Conservation (phyloP, 331 rosid genomes). For the Dryas integrifolia region DNA sequence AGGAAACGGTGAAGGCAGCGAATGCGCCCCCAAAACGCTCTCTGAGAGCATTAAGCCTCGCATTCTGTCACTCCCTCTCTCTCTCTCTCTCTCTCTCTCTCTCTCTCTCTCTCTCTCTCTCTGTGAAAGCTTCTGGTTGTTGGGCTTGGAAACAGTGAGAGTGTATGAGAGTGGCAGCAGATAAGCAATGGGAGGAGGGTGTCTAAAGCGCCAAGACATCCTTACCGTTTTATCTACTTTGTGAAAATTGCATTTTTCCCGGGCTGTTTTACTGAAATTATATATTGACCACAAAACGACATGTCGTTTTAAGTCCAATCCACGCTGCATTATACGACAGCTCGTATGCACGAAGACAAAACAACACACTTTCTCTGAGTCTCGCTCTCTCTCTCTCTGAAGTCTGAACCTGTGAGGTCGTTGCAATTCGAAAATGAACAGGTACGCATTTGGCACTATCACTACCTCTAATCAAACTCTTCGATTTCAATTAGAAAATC, state of each 20-base stretch:
- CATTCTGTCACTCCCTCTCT: conserved; percentile 40
- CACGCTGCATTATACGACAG: background rate
- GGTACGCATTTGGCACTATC: background rate
- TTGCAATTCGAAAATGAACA: conserved; percentile 24
- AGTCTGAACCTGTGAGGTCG: conserved; percentile 8
- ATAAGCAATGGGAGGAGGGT: conserved; percentile 21
- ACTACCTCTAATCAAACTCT: too few relatives aligned
- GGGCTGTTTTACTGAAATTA: background rate
- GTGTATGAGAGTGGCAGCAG: conserved; percentile 4
- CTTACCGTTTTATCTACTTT: conserved; percentile 12
- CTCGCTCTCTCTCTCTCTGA: background rate
- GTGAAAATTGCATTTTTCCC: background rate
- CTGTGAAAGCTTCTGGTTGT: background rate
- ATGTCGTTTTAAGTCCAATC: background rate
- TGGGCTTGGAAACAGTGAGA: background rate
- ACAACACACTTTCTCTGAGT: background rate
- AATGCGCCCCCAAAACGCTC: conserved; percentile 35
- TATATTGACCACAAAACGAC: background rate
- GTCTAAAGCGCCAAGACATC: background rate
- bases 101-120: conserved; percentile 2
- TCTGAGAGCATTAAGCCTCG: conserved; percentile 44
- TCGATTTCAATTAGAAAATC: background rate
- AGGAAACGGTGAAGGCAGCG: conserved; percentile 35
- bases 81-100: background rate
- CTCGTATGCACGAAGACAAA: background rate